These are phyloP conservation scores for Trichoderma brevicompactum DNA, from an alignment of 2,329 filamentous ascomycete species.

Conservation along the genomic window DNA sequence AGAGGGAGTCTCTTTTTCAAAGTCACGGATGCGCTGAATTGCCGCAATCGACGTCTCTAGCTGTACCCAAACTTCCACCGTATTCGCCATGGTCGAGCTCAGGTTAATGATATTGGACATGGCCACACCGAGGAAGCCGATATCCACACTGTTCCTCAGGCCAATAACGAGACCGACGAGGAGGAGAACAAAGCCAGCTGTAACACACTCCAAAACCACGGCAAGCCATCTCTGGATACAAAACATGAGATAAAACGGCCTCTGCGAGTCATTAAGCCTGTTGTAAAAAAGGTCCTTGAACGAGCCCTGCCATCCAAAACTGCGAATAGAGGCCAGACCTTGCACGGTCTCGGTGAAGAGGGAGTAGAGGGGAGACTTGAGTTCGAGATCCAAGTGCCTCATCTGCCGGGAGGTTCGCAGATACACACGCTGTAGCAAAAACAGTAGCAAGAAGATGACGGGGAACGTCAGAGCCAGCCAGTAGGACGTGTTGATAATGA, in stretches of 20 bases:
- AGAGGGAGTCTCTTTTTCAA: slow-evolving; percentile 36
- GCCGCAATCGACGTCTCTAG: slow-evolving; percentile 46
- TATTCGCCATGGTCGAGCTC: background rate
- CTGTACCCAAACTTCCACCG: slow-evolving; percentile 39
- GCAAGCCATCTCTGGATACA: slow-evolving; percentile 7
- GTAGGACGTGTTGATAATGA: slow-evolving; percentile 12
- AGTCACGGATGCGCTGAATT: slow-evolving; percentile 42
- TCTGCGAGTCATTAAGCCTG: background rate
- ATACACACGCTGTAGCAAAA: slow-evolving; percentile 56
- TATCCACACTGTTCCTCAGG: background rate
- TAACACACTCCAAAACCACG: slow-evolving; percentile 2
- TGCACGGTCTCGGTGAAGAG: slow-evolving; percentile 41
- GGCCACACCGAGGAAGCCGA: slow-evolving; percentile 4
- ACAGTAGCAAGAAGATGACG: slow-evolving; percentile 47
- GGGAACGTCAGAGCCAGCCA: slow-evolving; percentile 11
- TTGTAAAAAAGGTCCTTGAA: background rate
- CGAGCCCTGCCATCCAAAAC: slow-evolving; percentile 53
- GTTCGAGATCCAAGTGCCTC: slow-evolving; percentile 60
- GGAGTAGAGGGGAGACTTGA: slow-evolving; percentile 44
- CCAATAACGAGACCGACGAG: background rate
- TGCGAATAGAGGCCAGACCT: slow-evolving; percentile 55
- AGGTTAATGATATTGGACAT: slow-evolving; percentile 1
- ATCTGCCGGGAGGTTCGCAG: slow-evolving; percentile 61
- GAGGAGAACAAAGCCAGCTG: background rate
- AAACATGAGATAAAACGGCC: slow-evolving; percentile 14